These are phyloP conservation scores for Fusarium tuaranense DNA, from an alignment of 2,329 filamentous ascomycete species.

Conservation along the genomic window DNA sequence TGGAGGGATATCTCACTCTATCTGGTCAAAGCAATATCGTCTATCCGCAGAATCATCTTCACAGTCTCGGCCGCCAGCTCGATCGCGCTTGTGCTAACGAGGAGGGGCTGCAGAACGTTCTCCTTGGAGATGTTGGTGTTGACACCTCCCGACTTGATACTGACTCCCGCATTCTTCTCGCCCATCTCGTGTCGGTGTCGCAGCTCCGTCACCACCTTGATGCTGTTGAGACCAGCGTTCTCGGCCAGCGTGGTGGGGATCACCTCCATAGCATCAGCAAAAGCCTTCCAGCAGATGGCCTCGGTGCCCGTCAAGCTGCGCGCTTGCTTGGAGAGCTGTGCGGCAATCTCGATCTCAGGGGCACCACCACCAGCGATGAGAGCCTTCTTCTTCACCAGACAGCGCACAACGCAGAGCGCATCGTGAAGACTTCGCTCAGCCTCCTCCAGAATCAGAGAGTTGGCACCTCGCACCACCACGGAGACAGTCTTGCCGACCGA, in stretches of 20 bases:
- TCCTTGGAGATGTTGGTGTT: slow-evolving; percentile 97
- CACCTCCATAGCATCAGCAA: slow-evolving; percentile 97
- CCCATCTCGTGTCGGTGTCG: slow-evolving; percentile 94
- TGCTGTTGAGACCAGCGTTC: slow-evolving; percentile 97
- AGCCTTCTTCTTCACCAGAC: slow-evolving; percentile 99
- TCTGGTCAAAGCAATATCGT: slow-evolving; percentile 74
- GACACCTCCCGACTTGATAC: slow-evolving; percentile 97
- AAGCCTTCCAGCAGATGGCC: slow-evolving; percentile 98
- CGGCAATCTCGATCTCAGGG: slow-evolving; percentile 95
- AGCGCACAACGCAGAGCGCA: slow-evolving; percentile 96
- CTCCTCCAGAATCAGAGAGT: slow-evolving; percentile 94
- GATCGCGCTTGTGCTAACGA: slow-evolving; percentile 97
- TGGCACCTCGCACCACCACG: slow-evolving; percentile 93
- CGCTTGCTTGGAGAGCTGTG: slow-evolving; percentile 84
- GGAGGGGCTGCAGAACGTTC: slow-evolving; percentile 93
- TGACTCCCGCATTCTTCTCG: slow-evolving; percentile 95
- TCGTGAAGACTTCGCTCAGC: slow-evolving; percentile 97
- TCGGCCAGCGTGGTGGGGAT: slow-evolving; percentile 97
- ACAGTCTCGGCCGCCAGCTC: slow-evolving; percentile 98
- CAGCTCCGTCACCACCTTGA: slow-evolving; percentile 97
- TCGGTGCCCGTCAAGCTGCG: slow-evolving; percentile 90
- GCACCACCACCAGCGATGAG: slow-evolving; percentile 97
- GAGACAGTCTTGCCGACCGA: slow-evolving; percentile 88
- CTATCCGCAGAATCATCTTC: slow-evolving; percentile 86
- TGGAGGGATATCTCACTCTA: slow-evolving; percentile 54